These are phyloP conservation scores for Karstenula rhodostoma DNA, from an alignment of 2,329 filamentous ascomycete genomes.

Conservation along the genomic window DNA sequence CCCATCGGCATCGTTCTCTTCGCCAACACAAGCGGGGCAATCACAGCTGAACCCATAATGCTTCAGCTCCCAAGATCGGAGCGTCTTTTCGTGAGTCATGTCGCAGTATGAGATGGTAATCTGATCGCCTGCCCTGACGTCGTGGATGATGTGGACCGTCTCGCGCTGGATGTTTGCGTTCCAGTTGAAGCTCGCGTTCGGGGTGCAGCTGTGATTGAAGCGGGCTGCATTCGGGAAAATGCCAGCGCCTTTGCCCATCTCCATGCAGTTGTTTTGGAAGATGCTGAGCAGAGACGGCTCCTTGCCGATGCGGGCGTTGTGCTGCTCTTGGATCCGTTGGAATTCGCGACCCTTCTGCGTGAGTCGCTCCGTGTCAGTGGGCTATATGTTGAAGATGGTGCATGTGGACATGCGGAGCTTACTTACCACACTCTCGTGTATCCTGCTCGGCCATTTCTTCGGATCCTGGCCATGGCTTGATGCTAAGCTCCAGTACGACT, in stretches of 20 bases:
- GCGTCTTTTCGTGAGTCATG: conserved; percentile 38
- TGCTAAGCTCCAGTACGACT: conserved; percentile 39
- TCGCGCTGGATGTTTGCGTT: conserved; percentile 38
- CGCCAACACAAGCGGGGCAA: conserved; percentile 48
- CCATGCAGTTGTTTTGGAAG: conserved; percentile 55
- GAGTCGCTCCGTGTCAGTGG: background rate
- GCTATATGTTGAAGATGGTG: too few species aligned
- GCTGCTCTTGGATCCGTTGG: conserved; percentile 41
- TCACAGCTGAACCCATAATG: conserved; percentile 49
- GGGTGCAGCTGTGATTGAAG: conserved; percentile 54
- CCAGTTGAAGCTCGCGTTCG: conserved; percentile 51
- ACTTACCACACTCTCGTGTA: conserved; percentile 31
- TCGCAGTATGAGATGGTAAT: conserved; percentile 51
- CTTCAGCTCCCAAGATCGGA: conserved; percentile 42
- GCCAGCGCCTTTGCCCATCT: conserved; percentile 40
- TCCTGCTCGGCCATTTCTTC: conserved; percentile 33
- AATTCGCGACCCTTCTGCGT: conserved; percentile 22
- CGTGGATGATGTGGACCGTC: conserved; percentile 46
- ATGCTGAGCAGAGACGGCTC: conserved; percentile 39
- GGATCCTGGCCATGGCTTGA: conserved; percentile 39
- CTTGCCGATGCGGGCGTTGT: conserved; percentile 36
- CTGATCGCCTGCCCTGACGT: conserved; percentile 48
- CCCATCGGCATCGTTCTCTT: conserved; percentile 35
- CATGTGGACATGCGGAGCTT: background rate
- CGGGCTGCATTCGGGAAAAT: conserved; percentile 49